phyloP scores from a whole-genome alignment of 257 asterid genomes.

The Scutellaria barbata region DNA sequence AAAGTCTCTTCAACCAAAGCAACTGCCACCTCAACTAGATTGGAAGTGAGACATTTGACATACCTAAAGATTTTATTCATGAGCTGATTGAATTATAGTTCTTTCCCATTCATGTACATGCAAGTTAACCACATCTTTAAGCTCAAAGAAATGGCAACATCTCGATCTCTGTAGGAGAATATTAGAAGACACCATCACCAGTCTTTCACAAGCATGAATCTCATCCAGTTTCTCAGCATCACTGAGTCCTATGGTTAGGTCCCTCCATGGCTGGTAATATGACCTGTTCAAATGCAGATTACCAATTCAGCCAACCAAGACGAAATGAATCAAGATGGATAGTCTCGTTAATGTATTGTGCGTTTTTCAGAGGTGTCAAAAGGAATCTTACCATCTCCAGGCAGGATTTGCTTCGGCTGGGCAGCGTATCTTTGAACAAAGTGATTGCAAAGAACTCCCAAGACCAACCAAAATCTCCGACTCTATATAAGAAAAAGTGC shows the following conservation, averaged over 20 bases:
- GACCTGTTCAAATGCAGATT: slow-evolving; percentile 58
- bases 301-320: not conserved
- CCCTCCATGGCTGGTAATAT: slow-evolving; percentile 75
- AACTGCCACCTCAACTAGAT: slow-evolving; percentile 9
- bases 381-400: slow-evolving; percentile 81
- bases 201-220: slow-evolving; percentile 74
- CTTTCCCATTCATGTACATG: slow-evolving; percentile 68
- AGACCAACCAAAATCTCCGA: slow-evolving; percentile 38
- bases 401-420: slow-evolving; percentile 81
- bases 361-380: not conserved
- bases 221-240: slow-evolving; percentile 57
- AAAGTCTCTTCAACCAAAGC: not conserved
- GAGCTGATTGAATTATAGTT: slow-evolving; percentile 40
- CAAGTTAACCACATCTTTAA: slow-evolving; percentile 49
- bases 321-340: not conserved
- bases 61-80: slow-evolving; percentile 27
- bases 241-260: slow-evolving; percentile 45
- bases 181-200: slow-evolving; percentile 60
- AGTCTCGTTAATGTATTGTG: not conserved
- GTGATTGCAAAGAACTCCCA: slow-evolving; percentile 48
- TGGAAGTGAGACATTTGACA: not conserved
- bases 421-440: slow-evolving; percentile 59
- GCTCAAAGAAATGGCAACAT: slow-evolving; percentile 41
- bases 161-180: slow-evolving; percentile 46
- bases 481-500: slow-evolving; percentile 42